These are phyloP conservation scores for Eucommia ulmoides DNA, from an alignment of 257 asterid genomes.

Conservation along the genomic window DNA sequence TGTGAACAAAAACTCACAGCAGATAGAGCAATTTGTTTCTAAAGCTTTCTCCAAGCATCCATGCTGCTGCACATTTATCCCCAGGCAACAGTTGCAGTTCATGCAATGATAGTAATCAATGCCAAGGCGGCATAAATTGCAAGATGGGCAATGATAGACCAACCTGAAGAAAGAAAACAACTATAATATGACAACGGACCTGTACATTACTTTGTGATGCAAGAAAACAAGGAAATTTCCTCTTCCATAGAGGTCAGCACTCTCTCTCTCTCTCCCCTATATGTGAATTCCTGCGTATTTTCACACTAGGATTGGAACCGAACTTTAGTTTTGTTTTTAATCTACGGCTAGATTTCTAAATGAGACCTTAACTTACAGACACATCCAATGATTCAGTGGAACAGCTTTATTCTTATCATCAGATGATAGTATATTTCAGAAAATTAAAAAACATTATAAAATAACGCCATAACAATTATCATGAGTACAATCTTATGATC, in stretches of 20 bases:
- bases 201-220: too few relatives aligned
- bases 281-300: not conserved
- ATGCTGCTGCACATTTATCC: slow-evolving; percentile 23
- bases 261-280: not conserved
- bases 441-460: too few relatives aligned
- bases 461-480: too few relatives aligned
- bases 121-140: slow-evolving; percentile 45
- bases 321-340: not conserved
- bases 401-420: too few relatives aligned
- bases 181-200: too few relatives aligned
- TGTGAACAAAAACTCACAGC: slow-evolving; percentile 38
- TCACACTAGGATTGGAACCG: not conserved
- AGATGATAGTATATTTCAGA: too few relatives aligned
- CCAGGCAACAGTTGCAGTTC: slow-evolving; percentile 42
- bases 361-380: too few relatives aligned
- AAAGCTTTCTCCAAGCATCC: slow-evolving; percentile 36
- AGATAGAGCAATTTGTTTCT: slow-evolving; percentile 37
- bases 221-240: too few relatives aligned
- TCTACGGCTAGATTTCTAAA: not conserved
- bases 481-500: too few relatives aligned
- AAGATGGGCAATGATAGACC: slow-evolving; percentile 38
- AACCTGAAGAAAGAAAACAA: slow-evolving; percentile 14
- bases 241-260: not conserved
- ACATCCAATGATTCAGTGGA: too few relatives aligned
- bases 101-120: slow-evolving; percentile 34